Evolutionary conservation across 768 basidiomycete species (phyloP), one percentile per base, ranked within the genome.

Genomic region (Agrocybe pediades): DNA sequence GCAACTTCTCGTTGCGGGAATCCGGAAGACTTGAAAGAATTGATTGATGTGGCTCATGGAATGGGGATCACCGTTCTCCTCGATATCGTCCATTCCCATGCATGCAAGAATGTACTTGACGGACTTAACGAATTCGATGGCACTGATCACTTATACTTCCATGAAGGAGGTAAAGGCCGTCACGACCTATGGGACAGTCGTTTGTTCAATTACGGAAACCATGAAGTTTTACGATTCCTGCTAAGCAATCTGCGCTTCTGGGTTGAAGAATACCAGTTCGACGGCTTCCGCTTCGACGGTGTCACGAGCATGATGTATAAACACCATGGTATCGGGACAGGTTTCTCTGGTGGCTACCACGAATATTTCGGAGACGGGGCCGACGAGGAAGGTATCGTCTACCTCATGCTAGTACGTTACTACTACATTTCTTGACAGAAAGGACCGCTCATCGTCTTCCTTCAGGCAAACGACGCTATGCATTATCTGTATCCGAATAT

Each of bases 271-370:
- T 99, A 90, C 72, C 83, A 82, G 61, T 98, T 99, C 68, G 97
- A 98, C 63, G 97, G 97, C 9, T 99, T 98, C 83, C 78, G 97
- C 40, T 99, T 99, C 67, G 97, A 99, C 61, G 97, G 97, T 23
- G 97, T 99, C 44, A 99, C 97, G 3, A 95, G 93, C 66, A 98
- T 98, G 96, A 95, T 99, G 93, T 99, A 98, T 73, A 74, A 84
- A 47, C 97, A 99, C 66, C 97, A 98, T 70, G 97, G 97, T 9
- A 98, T 98, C 62, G 96, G 96, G 15, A 84, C 95, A 7, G 97
- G 96, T 16, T 99, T 99, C 74, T 96, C 94, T 39, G 95, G 96
- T 23, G 95, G 92, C 11, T 99, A 99, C 71, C 92, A 97, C 65
- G 97, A 99, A 71, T 99, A 99, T 73, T 99, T 98, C 69, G 96